Base-by-base conservation (phyloP, 2,329 filamentous ascomycete species). In the Pseudonectria buxi region DNA sequence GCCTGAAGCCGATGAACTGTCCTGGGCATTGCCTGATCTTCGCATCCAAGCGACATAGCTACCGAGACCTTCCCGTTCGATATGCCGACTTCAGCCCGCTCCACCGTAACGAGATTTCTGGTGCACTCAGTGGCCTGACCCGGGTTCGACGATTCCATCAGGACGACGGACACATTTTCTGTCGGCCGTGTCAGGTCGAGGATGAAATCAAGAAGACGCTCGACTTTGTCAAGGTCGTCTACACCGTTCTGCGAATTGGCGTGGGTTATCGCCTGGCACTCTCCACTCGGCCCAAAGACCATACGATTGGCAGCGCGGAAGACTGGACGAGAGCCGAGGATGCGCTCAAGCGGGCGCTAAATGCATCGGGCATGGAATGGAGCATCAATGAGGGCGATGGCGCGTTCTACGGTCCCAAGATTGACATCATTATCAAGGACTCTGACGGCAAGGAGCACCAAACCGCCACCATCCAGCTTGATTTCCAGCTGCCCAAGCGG, bases 1-100 rank as follows among this genome's bases (percentile, higher is more conserved):
- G 85, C 13, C 65, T 94, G 48, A 94, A 94, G 61, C 87, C 87
- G 11, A 94, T 94, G 87, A 94, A 94, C 56, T 94, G 87, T 56
- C 87, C 87, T 0, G 87, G 86, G 3, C 87, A 94, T 60, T 94
- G 86, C 56, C 68, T 94, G 44, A 75, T 94, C 43, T 94, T 94
- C 57, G 81, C 76, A 41, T 81, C 81, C 30, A 75, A 81, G 46
- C 72, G 73, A 38, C 78, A 80, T 41, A 87, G 81, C 48, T 90
- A 90, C 61, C 76, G 82, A 45, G 84, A 94, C 45, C 67, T 94
- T 13, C 87, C 88, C 2, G 74, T 94, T 42, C 79, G 87, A 50
- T 87, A 86, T 60, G 86, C 87, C 37, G 88, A 94, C 59, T 94
- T 94, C 54, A 86, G 85, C 51, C 78, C 86, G 2, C 69, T 94